Evolutionary conservation across 129 eudicot species (phyloP).

Genomic region (Flaveria brownii): DNA sequence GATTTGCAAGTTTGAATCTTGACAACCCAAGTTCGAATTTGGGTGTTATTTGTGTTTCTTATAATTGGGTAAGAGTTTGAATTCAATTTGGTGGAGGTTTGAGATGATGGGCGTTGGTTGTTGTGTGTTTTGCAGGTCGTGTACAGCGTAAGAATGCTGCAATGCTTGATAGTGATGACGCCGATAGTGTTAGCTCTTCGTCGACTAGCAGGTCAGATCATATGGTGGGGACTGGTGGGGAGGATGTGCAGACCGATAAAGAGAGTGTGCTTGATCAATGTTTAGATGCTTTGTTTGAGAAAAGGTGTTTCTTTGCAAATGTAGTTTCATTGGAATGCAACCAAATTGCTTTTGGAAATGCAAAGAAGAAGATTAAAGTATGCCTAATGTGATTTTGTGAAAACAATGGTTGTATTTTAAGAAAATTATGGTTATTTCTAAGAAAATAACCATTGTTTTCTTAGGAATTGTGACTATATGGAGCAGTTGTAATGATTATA

Average conservation of each 20-base stretch:
- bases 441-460: not conserved
- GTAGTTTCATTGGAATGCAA: too few species aligned
- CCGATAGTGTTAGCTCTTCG: slow-evolving; percentile 79
- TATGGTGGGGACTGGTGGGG: slow-evolving; percentile 41
- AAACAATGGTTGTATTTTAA: too few species aligned
- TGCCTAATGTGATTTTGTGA: too few species aligned
- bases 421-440: not conserved
- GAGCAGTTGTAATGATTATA: not conserved
- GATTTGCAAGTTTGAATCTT: not conserved
- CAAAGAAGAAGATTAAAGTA: not conserved
- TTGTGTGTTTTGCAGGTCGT: slow-evolving; percentile 46
- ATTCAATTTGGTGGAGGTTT: not conserved
- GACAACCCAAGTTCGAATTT: slow-evolving; percentile 14
- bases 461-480: not conserved
- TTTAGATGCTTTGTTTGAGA: slow-evolving; percentile 78
- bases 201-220: slow-evolving; percentile 54
- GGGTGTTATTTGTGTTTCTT: not conserved
- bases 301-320: slow-evolving; percentile 51
- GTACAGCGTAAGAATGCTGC: slow-evolving; percentile 71
- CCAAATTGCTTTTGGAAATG: not conserved
- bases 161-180: slow-evolving; percentile 77
- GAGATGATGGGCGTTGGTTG: slow-evolving; percentile 18
- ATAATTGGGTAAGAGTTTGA: slow-evolving; percentile 15
- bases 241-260: slow-evolving; percentile 61
- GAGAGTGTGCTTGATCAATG: slow-evolving; percentile 71